A percentile compares a stretch with the other conserved stretches of the same genome.
Evolutionary conservation across 2,329 filamentous ascomycete genomes (phyloP).

Genomic region (Geosmithia putterillii): DNA sequence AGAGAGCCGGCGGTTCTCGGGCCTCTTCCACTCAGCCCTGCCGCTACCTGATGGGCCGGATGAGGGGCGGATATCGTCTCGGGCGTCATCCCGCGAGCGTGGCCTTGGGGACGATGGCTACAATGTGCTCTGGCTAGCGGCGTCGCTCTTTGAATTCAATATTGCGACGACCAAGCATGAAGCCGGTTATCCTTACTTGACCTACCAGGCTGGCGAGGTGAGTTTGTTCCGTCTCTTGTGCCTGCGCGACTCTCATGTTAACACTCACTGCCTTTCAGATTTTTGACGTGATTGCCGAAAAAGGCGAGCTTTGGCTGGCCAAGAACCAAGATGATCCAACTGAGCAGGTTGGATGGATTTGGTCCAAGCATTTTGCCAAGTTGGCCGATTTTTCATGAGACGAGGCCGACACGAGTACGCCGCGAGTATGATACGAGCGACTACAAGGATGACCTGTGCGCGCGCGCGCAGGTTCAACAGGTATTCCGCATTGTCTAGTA

Average conservation of each 20-base stretch:
- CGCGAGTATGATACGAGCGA: too few relatives aligned
- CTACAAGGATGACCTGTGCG: too few relatives aligned
- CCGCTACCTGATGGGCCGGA: conserved; percentile 60
- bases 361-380: conserved; percentile 93
- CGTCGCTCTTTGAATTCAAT: conserved; percentile 93
- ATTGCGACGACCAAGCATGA: conserved; percentile 87
- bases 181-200: conserved; percentile 89
- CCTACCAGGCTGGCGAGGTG: conserved; percentile 87
- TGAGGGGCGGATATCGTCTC: conserved; percentile 35
- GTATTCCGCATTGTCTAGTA: too few relatives aligned
- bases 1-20: conserved; percentile 50
- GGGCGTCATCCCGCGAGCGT: conserved; percentile 48
- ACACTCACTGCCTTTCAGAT: conserved; percentile 36
- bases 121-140: conserved; percentile 78
- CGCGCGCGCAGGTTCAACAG: too few relatives aligned
- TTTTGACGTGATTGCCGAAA: conserved; percentile 88
- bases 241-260: background rate
- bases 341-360: conserved; percentile 86
- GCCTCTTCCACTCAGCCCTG: conserved; percentile 77
- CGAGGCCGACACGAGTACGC: too few relatives aligned
- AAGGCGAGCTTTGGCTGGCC: conserved; percentile 94
- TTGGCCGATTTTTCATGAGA: conserved; percentile 32
- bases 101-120: conserved; percentile 36
- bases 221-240: conserved; percentile 12
- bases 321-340: conserved; percentile 87